Base-by-base conservation (phyloP, 2,329 filamentous ascomycete genomes). In the Cercospora sp. region DNA sequence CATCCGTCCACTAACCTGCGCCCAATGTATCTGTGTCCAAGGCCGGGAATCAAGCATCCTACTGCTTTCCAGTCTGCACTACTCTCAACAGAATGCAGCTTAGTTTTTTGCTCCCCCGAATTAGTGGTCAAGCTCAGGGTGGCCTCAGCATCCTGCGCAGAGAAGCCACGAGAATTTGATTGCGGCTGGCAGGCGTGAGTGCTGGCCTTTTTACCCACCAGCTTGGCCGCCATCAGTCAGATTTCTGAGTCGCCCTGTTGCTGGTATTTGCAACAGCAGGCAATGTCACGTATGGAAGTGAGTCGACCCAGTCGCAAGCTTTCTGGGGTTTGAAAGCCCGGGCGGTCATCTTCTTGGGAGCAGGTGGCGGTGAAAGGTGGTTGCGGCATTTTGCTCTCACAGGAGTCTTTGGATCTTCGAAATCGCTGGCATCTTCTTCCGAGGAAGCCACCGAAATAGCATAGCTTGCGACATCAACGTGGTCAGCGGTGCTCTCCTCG, bases 321-420 rank as follows among this genome's bases (percentile, higher is more conserved):
- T 36, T 59, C 1, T 1, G 13, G 12, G 28, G 3, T 1, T 31
- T 1, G 16, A 36, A 33, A 33, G 55, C n/a, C 30, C n/a, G 18
- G 8, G 9, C 16, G 1, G n/a, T 30, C 9, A 8, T 6, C 39
- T 62, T 62, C 60, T 62, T 62, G 10, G 60, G 60, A 33, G 60
- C 60, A 9, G 18, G 23, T 12, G 39, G 60, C 7, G 60, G 20
- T 18, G 60, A 45, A 28, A 62, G 36, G 12, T 30, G 23, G n/a
- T 13, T 48, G 33, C 39, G 10, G 36, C 10, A n/a, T 9, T 20
- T 23, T 9, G 30, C 45, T 42, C 12, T 51, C 28, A 53, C 23
- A 26, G 62, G 62, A 16, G 62, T 64, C 31, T 58, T 57, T 2
- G 62, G 51, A 8, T 18, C 30, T 36, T 53, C 48, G 26, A 64